phyloP scores from a whole-genome alignment of 495 filamentous ascomycete species.

The Bombardia bombarda region DNA sequence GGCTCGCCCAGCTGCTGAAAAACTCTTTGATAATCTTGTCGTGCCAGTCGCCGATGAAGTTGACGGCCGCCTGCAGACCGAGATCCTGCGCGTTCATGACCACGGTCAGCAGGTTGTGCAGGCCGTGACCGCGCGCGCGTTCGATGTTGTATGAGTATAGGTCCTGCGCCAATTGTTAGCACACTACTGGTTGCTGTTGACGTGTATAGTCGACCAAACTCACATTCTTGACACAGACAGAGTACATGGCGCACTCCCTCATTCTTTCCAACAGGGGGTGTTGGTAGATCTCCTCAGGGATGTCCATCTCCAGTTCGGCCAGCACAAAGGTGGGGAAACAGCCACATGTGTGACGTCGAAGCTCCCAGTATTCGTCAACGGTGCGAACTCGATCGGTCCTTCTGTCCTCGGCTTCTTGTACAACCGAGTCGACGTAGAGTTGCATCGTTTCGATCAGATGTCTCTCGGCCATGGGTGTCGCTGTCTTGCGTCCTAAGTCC shows the following conservation, averaged over 20 bases:
- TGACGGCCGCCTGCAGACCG: not conserved
- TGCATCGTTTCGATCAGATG: slow-evolving; percentile 6
- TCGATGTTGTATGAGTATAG: slow-evolving; percentile 10
- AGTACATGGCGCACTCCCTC: not conserved
- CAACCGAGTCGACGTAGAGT: slow-evolving; percentile 1
- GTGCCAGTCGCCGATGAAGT: slow-evolving; percentile 5
- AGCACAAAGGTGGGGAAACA: not conserved
- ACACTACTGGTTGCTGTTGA: too few species aligned
- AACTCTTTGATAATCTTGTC: slow-evolving; percentile 1
- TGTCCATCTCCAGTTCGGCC: not conserved
- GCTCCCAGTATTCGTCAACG: slow-evolving; percentile 1
- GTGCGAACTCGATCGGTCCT: not conserved
- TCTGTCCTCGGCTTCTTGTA: not conserved
- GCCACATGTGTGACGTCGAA: slow-evolving; percentile 1
- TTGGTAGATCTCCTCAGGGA: slow-evolving; percentile 6
- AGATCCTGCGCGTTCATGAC: slow-evolving; percentile 5
- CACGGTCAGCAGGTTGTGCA: slow-evolving; percentile 7
- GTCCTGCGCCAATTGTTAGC: not conserved
- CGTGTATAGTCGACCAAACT: not conserved
- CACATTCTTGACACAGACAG: not conserved
- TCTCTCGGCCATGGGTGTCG: not conserved
- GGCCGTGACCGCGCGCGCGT: slow-evolving; percentile 6
- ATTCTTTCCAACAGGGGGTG: slow-evolving; percentile 1
- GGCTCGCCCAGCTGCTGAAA: not conserved
- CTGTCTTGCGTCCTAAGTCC: not conserved